Conservation (phyloP, 1,284 basidiomycete species). For the Gomphus bonarii region DNA sequence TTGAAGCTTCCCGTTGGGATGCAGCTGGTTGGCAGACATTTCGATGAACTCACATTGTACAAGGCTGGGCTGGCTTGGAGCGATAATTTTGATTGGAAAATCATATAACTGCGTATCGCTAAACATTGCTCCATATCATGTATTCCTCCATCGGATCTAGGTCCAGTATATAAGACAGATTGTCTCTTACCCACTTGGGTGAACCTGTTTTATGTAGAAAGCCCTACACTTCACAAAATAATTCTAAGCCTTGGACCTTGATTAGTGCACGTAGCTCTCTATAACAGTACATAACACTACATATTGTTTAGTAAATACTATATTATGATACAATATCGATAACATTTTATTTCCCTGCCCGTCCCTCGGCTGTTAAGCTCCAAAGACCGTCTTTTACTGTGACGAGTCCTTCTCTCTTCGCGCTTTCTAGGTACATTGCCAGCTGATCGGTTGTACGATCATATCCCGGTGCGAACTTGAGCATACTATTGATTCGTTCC, state of each 20-base stretch:
- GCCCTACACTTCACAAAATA: not conserved
- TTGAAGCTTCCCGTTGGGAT: conserved; percentile 25
- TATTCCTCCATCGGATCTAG: not conserved
- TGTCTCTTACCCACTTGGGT: too few relatives aligned
- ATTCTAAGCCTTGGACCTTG: not conserved
- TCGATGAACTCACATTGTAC: conserved; percentile 24
- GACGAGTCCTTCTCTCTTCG: conserved; percentile 67
- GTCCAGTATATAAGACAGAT: too few relatives aligned
- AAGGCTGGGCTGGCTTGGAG: conserved; percentile 26
- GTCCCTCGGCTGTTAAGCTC: conserved; percentile 35
- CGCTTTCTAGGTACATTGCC: conserved; percentile 65
- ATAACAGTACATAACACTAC: not conserved
- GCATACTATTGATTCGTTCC: conserved; percentile 74
- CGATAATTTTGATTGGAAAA: conserved; percentile 22
- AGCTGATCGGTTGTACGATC: conserved; percentile 71
- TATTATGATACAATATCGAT: not conserved
- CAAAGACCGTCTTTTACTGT: conserved; percentile 62
- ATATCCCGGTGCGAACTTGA: conserved; percentile 72
- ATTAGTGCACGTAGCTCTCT: not conserved
- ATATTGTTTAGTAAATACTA: not conserved
- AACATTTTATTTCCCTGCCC: not conserved
- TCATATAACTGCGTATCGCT: not conserved
- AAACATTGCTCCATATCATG: not conserved
- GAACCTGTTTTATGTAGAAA: too few relatives aligned
- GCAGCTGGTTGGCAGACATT: conserved; percentile 25